Conservation (phyloP, 176 grass and related monocot genomes). For the Oryza meyeriana region DNA sequence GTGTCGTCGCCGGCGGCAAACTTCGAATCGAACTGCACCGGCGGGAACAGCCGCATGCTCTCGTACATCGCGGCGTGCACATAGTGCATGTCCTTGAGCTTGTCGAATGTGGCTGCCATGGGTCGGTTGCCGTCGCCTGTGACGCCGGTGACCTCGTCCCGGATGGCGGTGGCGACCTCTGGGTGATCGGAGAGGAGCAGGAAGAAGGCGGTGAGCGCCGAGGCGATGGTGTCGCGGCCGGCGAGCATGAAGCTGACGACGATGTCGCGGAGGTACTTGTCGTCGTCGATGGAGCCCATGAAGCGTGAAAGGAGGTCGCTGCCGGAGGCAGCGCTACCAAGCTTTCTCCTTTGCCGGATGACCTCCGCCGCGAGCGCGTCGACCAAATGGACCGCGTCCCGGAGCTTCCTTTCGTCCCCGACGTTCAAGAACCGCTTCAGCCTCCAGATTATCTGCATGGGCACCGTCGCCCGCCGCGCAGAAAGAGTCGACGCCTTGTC, state of each 20-base stretch:
- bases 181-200: conserved; percentile 64
- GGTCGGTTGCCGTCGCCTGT: background rate
- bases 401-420: conserved; percentile 57
- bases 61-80: conserved; percentile 70
- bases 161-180: conserved; percentile 39
- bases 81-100: conserved; percentile 79
- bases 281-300: conserved; percentile 59
- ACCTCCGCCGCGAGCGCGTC: conserved; percentile 62
- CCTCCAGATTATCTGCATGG: conserved; percentile 51
- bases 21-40: conserved; percentile 86
- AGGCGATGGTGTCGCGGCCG: conserved; percentile 75
- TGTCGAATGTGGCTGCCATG: conserved; percentile 10
- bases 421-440: conserved; percentile 66
- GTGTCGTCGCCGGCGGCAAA: conserved; percentile 62
- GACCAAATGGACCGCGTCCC: conserved; percentile 48
- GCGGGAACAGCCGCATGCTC: conserved; percentile 82
- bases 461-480: conserved; percentile 50
- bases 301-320: conserved; percentile 76
- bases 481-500: conserved; percentile 69
- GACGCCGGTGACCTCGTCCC: conserved; percentile 40
- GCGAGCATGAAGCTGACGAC: conserved; percentile 84
- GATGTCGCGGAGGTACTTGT: conserved; percentile 79
- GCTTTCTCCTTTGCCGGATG: conserved; percentile 69
- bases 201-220: conserved; percentile 78
- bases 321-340: conserved; percentile 39